These are phyloP conservation scores for Bjerkandera adusta DNA, from an alignment of 1,284 basidiomycete genomes.

Conservation along the genomic window DNA sequence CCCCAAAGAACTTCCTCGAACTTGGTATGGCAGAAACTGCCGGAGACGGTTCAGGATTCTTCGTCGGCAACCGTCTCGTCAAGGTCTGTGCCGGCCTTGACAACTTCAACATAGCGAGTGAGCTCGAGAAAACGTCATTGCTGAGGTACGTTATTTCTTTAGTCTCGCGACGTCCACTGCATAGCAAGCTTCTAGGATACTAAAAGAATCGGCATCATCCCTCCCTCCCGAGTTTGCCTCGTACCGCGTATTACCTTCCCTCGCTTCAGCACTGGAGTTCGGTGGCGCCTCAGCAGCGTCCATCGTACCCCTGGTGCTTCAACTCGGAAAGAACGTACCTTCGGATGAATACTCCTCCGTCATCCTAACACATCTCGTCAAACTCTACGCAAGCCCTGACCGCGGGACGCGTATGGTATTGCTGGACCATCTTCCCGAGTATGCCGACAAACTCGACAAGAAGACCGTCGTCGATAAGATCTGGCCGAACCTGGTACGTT, in stretches of 20 bases:
- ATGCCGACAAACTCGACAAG: slow-evolving; percentile 85
- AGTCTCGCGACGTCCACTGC: background rate
- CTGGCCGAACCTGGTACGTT: slow-evolving; percentile 86
- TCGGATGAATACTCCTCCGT: slow-evolving; percentile 70
- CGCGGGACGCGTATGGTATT: slow-evolving; percentile 93
- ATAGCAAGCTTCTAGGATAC: slow-evolving; percentile 42
- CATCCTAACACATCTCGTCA: slow-evolving; percentile 78
- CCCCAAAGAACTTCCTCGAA: slow-evolving; percentile 77
- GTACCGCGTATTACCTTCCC: slow-evolving; percentile 84
- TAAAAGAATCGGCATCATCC: slow-evolving; percentile 78
- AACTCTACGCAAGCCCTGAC: slow-evolving; percentile 85
- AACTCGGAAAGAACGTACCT: slow-evolving; percentile 73
- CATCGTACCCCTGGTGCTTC: slow-evolving; percentile 81
- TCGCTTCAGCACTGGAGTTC: slow-evolving; percentile 82
- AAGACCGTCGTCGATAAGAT: slow-evolving; percentile 85
- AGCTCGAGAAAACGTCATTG: slow-evolving; percentile 78
- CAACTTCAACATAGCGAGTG: slow-evolving; percentile 81
- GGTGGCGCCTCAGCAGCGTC: slow-evolving; percentile 74
- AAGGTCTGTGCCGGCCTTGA: slow-evolving; percentile 86
- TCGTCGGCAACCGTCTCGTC: slow-evolving; percentile 81
- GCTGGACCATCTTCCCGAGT: slow-evolving; percentile 83
- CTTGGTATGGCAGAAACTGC: slow-evolving; percentile 71
- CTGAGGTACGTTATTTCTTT: slow-evolving; percentile 47
- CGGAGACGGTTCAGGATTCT: slow-evolving; percentile 71
- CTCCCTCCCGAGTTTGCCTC: slow-evolving; percentile 89